A percentile compares a stretch with the other conserved stretches of the same genome.
Evolutionary conservation across 352 stramenopile genomes (phyloP).

Genomic region (Aphanomyces invadans): DNA sequence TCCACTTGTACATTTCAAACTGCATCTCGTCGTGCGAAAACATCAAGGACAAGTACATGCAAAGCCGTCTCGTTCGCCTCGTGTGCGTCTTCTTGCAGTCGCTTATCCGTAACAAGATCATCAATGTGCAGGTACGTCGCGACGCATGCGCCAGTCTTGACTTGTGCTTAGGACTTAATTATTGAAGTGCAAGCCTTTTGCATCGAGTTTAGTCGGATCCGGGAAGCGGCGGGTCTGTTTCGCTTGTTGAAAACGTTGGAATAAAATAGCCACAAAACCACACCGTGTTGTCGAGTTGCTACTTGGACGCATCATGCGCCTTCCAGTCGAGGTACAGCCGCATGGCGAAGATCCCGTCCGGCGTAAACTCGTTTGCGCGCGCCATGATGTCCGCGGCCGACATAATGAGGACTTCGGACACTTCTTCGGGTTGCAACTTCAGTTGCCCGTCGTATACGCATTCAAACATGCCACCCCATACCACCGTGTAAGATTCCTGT

Average conservation of each 20-base stretch:
- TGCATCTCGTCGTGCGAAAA: slow-evolving; percentile 98
- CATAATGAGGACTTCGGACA: slow-evolving; percentile 73
- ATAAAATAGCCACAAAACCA: slow-evolving; percentile 41
- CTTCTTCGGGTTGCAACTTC: slow-evolving; percentile 60
- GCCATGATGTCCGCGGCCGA: slow-evolving; percentile 56
- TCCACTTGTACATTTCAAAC: slow-evolving; percentile 98
- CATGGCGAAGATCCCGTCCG: slow-evolving; percentile 72
- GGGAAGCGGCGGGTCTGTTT: slow-evolving; percentile 94
- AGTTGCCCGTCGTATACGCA: slow-evolving; percentile 63
- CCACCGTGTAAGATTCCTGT: slow-evolving; percentile 40
- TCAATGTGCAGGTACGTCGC: slow-evolving; percentile 91
- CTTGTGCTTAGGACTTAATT: slow-evolving; percentile 82
- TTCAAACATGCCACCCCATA: slow-evolving; percentile 75
- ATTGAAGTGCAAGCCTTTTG: slow-evolving; percentile 99
- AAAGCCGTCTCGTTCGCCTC: slow-evolving; percentile 95
- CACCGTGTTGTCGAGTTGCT: neutral
- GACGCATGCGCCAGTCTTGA: slow-evolving; percentile 24
- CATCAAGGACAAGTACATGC: slow-evolving; percentile 98
- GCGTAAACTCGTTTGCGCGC: slow-evolving; percentile 58
- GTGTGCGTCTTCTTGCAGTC: slow-evolving; percentile 98
- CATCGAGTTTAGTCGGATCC: slow-evolving; percentile 98
- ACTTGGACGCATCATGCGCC: slow-evolving; percentile 9
- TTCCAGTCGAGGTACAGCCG: slow-evolving; percentile 48
- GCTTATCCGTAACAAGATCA: slow-evolving; percentile 98
- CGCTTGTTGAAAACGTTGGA: slow-evolving; percentile 95